phyloP scores from a whole-genome alignment of 2,329 filamentous ascomycete species.

The Niveomyces coronatus region DNA sequence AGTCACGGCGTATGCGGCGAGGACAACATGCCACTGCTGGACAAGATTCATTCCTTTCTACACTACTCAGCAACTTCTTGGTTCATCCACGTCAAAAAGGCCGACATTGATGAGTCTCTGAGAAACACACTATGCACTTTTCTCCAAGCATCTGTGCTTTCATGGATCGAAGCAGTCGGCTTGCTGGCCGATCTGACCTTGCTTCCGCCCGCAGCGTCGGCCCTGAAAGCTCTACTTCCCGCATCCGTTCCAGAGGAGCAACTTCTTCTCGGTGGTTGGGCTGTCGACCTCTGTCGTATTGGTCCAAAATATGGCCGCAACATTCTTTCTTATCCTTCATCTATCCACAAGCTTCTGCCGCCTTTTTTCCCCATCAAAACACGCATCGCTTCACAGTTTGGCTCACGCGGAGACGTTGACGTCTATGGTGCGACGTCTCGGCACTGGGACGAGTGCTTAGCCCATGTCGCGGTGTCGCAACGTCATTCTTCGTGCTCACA shows the following conservation, averaged over 20 bases:
- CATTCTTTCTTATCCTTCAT: neutral
- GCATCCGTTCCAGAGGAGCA: neutral
- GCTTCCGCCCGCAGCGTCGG: neutral
- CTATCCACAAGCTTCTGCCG: neutral
- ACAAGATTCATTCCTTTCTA: neutral
- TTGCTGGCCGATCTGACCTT: neutral
- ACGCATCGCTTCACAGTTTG: conserved; percentile 3
- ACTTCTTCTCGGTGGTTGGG: neutral
- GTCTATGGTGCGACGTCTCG: neutral
- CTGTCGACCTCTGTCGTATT: neutral
- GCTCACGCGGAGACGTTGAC: neutral
- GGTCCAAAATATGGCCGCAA: conserved; percentile 1
- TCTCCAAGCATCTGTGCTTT: neutral
- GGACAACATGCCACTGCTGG: neutral
- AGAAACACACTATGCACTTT: neutral
- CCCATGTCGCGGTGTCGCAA: neutral
- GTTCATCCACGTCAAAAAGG: conserved; percentile 1
- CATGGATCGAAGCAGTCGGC: neutral
- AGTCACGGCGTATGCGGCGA: neutral
- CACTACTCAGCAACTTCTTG: neutral
- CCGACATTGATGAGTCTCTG: neutral
- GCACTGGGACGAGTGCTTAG: conserved; percentile 3
- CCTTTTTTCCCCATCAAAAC: conserved; percentile 1
- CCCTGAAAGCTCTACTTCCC: neutral
- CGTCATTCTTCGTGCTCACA: neutral